Conservation (phyloP, 495 filamentous ascomycete species). For the Lichina pygmaea region DNA sequence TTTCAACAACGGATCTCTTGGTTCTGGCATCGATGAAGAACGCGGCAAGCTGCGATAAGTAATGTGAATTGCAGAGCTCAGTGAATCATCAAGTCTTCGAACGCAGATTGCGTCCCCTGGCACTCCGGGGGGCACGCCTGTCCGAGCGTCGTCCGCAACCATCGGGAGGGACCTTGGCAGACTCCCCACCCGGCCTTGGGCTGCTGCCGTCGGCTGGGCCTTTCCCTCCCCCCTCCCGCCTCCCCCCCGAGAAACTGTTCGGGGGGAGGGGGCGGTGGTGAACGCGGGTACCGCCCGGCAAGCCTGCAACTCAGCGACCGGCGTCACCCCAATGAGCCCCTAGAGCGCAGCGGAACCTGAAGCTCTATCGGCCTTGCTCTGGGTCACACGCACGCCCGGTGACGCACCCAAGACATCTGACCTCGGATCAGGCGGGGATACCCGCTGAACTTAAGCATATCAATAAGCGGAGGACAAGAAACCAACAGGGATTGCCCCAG, state of each 20-base stretch:
- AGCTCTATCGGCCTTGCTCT: slow-evolving; percentile 4
- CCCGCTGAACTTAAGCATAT: slow-evolving; percentile 54
- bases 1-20: slow-evolving; percentile 51
- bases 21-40: slow-evolving; percentile 43
- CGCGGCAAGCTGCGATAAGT: slow-evolving; percentile 29
- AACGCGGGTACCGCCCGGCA: slow-evolving; percentile 4
- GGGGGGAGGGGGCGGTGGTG: not conserved
- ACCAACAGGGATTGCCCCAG: slow-evolving; percentile 43
- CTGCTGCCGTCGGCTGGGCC: not conserved
- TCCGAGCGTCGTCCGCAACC: slow-evolving; percentile 33
- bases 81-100: slow-evolving; percentile 53
- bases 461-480: slow-evolving; percentile 52
- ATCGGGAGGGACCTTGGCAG: slow-evolving; percentile 18
- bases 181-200: slow-evolving; percentile 19
- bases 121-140: slow-evolving; percentile 38
- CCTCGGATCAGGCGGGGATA: slow-evolving; percentile 43
- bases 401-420: slow-evolving; percentile 19
- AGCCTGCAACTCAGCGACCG: slow-evolving; percentile 19
- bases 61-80: slow-evolving; percentile 51
- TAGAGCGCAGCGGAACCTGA: slow-evolving; percentile 17
- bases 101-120: slow-evolving; percentile 28
- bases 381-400: slow-evolving; percentile 5
- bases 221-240: not conserved
- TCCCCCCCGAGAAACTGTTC: not conserved
- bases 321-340: slow-evolving; percentile 11